A percentile compares a stretch with the other conserved stretches of the same genome.
phyloP scores from a whole-genome alignment of 1,139 yeast genomes.

The Pichia sp. region DNA sequence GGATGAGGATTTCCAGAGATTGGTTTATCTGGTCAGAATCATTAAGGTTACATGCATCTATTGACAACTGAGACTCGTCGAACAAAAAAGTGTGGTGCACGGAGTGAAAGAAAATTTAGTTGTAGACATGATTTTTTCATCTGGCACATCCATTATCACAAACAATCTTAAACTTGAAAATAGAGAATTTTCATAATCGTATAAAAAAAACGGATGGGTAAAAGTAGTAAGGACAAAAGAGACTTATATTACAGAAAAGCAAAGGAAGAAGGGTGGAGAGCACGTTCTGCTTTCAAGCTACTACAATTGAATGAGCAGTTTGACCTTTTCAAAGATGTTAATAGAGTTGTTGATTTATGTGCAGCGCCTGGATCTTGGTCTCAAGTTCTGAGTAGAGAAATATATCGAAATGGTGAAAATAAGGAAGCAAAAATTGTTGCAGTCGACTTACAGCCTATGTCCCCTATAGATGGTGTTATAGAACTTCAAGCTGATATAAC shows the following conservation, averaged over 20 bases:
- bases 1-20: too few species aligned
- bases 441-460: constrained; percentile 95
- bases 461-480: constrained; percentile 83
- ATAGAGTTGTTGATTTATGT: constrained; percentile 88
- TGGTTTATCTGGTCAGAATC: too few species aligned
- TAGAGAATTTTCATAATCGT: too few species aligned
- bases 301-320: constrained; percentile 87
- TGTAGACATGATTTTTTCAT: background rate
- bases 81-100: background rate
- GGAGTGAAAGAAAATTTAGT: constrained; percentile 1
- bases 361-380: constrained; percentile 99
- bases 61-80: too few species aligned
- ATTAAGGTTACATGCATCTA: too few species aligned
- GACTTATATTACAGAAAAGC: constrained; percentile 86
- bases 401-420: constrained; percentile 33
- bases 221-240: constrained; percentile 90
- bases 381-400: constrained; percentile 76
- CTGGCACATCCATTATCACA: too few species aligned
- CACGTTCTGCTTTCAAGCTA: constrained; percentile 89
- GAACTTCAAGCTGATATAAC: constrained; percentile 95
- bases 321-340: constrained; percentile 64
- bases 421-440: constrained; percentile 71
- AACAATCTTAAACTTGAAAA: too few species aligned
- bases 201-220: too few species aligned
- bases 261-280: constrained; percentile 96